These are phyloP conservation scores for Lentinula novae-zelandiae DNA, from an alignment of 1,284 basidiomycete genomes.

Conservation along the genomic window DNA sequence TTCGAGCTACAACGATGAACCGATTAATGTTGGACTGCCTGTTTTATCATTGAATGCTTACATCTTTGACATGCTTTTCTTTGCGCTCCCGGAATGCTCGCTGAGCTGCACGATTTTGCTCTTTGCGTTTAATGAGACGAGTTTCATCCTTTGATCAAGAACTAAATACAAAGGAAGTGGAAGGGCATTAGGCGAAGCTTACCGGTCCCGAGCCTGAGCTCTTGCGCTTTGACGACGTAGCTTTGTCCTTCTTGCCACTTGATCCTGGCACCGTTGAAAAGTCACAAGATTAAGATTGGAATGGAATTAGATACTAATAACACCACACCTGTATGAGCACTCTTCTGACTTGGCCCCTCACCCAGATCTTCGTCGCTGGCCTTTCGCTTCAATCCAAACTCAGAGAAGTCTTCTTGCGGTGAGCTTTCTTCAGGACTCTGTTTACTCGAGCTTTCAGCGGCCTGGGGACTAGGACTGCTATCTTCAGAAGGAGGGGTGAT, in stretches of 20 bases:
- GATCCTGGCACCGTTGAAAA: slow-evolving; percentile 16
- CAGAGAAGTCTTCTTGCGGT: slow-evolving; percentile 33
- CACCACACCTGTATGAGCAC: slow-evolving; percentile 56
- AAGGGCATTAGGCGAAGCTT: slow-evolving; percentile 17
- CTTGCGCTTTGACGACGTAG: slow-evolving; percentile 29
- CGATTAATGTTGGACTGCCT: background rate
- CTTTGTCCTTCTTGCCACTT: slow-evolving; percentile 27
- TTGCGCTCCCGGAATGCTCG: slow-evolving; percentile 84
- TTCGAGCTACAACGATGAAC: slow-evolving; percentile 53
- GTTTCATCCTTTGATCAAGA: slow-evolving; percentile 52
- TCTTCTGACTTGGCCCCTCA: slow-evolving; percentile 62
- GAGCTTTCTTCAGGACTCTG: slow-evolving; percentile 22
- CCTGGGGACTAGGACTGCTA: slow-evolving; percentile 65
- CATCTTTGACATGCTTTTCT: slow-evolving; percentile 86
- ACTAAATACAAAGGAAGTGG: background rate
- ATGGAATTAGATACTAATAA: background rate
- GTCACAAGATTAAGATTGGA: background rate
- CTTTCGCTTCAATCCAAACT: slow-evolving; percentile 64
- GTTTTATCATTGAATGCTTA: slow-evolving; percentile 36
- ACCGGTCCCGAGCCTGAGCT: slow-evolving; percentile 32
- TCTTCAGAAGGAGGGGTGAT: slow-evolving; percentile 59
- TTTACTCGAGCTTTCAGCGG: slow-evolving; percentile 5
- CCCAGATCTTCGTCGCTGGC: slow-evolving; percentile 59
- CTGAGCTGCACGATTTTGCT: slow-evolving; percentile 84
- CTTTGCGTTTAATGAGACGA: slow-evolving; percentile 76